Base-by-base conservation (phyloP, 2,329 filamentous ascomycete genomes). In the Cladophialophora yegresii region DNA sequence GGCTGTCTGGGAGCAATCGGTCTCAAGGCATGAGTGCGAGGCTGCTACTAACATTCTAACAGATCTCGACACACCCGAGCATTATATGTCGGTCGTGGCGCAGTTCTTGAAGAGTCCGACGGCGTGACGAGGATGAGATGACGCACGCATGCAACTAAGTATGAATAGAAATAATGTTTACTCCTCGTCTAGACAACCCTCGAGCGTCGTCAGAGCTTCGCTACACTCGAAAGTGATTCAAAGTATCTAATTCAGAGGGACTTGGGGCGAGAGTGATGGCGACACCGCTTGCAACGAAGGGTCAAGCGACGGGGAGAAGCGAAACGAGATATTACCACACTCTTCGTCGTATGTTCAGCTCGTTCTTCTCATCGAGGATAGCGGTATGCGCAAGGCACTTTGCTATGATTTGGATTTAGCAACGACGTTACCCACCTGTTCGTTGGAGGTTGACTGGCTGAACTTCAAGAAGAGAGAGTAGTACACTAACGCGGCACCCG, bases 1-100 rank as follows among this genome's bases (percentile, higher is more conserved):
- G 36, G 36, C 36, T 43, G 36, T 1, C 36, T n/a, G 16, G 16
- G 36, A 16, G 36, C 16, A 0, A 43, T 20, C 8, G 36, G 36
- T 20, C 36, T 0, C 16, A 43, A n/a, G 36, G 8, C n/a, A 6
- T 16, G 16, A n/a, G 36, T n/a, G 16, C 36, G 7, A 7, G 36
- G n/a, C 16, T 7, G 16, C n/a, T 20, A 8, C 45, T 50, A 9
- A 50, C 47, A 50, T 16, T 5, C 6, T 28, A 4, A 16, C 16
- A 50, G 47, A 76, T 28, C 56, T 78, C 53, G 78, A 80, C 69
- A 74, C 78, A 66, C 75, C 72, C 9, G 75, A 78, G 28, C 68
- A 68, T 45, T 79, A 74, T 62, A 67, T 77, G 59, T 60, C 68
- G 30, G 73, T 76, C 36, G 71, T 79, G 13, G 72, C 71, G 4